A percentile compares a stretch with the other conserved stretches of the same genome.
Evolutionary conservation across 805 yeast species (phyloP).

Genomic region (Yamadazyma scolyti): DNA sequence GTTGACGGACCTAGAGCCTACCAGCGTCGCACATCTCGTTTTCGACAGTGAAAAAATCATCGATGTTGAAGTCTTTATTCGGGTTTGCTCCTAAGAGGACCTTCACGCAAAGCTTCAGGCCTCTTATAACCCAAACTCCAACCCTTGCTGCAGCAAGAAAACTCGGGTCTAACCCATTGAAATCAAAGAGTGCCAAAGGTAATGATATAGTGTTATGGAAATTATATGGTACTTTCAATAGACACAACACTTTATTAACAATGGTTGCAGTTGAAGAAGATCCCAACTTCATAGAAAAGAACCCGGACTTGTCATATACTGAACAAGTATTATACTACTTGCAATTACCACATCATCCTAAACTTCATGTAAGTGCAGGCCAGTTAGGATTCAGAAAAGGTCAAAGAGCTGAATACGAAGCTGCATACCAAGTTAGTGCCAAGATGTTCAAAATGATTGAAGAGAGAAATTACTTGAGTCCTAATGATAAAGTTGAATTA

Average conservation of each 20-base stretch:
- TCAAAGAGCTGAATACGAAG: constrained; percentile 90
- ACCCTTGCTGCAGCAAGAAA: neutral
- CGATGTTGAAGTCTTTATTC: too few species aligned
- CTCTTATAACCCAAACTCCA: constrained; percentile 1
- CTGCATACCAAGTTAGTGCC: constrained; percentile 79
- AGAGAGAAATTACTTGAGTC: constrained; percentile 52
- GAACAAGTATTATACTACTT: constrained; percentile 74
- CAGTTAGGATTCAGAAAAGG: constrained; percentile 85
- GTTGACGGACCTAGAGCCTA: too few species aligned
- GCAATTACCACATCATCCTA: constrained; percentile 73
- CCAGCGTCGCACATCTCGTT: too few species aligned
- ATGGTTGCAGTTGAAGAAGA: constrained; percentile 70
- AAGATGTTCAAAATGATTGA: constrained; percentile 69
- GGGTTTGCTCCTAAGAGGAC: too few species aligned
- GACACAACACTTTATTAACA: constrained; percentile 80
- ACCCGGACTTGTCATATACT: constrained; percentile 54
- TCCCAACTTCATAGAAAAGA: constrained; percentile 51
- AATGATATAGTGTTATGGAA: constrained; percentile 56
- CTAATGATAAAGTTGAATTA: constrained; percentile 63
- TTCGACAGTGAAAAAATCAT: too few species aligned
- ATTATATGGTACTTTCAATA: constrained; percentile 70
- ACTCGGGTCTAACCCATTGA: neutral
- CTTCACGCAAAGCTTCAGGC: too few species aligned
- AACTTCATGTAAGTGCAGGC: constrained; percentile 73
- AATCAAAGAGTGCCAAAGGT: neutral